These are phyloP conservation scores for Irpex lacteus DNA, from an alignment of 1,284 basidiomycete genomes.

Conservation along the genomic window DNA sequence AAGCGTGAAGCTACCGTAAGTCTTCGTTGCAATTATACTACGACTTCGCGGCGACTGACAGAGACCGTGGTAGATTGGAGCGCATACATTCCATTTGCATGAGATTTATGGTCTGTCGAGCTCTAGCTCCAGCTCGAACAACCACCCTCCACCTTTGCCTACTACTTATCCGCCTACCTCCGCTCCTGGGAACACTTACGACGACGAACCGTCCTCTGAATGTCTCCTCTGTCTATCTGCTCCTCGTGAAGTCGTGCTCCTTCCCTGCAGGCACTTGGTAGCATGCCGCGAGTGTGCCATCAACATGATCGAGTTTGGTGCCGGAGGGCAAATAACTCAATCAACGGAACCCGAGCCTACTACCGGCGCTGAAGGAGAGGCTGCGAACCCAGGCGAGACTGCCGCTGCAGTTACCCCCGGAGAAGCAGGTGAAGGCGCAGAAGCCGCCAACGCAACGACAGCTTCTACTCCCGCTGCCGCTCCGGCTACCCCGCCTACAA, in stretches of 20 bases:
- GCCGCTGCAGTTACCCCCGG: constrained; percentile 17
- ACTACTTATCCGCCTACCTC: constrained; percentile 45
- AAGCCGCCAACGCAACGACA: constrained; percentile 15
- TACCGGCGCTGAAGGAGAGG: constrained; percentile 17
- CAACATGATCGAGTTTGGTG: constrained; percentile 94
- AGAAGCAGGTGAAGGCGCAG: constrained; percentile 15
- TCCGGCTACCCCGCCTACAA: constrained; percentile 18
- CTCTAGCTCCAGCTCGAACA: constrained; percentile 44
- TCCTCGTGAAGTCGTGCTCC: constrained; percentile 83
- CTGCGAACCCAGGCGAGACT: constrained; percentile 32
- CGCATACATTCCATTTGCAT: constrained; percentile 88
- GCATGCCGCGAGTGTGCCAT: constrained; percentile 90
- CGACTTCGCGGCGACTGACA: constrained; percentile 3
- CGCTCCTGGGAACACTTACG: constrained; percentile 33
- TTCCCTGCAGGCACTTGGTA: constrained; percentile 88
- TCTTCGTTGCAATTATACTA: constrained; percentile 2
- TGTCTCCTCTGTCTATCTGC: constrained; percentile 86
- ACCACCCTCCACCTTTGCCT: constrained; percentile 21
- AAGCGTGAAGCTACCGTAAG: constrained; percentile 80
- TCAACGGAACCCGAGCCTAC: constrained; percentile 16
- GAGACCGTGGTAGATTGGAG: constrained; percentile 60
- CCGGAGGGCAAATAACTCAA: constrained; percentile 78
- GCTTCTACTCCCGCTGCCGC: constrained; percentile 2
- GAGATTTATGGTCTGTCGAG: constrained; percentile 84
- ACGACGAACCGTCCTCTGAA: constrained; percentile 80